phyloP scores from a whole-genome alignment of 1,284 basidiomycete species.

The Cryptococcus sp. region DNA sequence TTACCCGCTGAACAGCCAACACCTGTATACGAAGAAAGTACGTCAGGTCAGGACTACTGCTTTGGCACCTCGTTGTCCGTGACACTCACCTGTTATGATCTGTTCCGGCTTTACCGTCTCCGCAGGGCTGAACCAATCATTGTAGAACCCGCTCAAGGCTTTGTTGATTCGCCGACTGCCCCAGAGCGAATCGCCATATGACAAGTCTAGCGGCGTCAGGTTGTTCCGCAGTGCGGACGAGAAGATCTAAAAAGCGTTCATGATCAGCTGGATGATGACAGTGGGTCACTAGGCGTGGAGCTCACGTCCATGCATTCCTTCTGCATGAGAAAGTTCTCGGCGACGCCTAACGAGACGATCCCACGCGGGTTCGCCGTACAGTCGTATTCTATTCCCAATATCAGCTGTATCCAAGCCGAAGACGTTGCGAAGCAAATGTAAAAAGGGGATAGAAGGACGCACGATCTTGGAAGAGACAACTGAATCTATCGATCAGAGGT shows the following conservation, averaged over 20 bases:
- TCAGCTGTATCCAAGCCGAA: too few species aligned
- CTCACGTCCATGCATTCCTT: slow-evolving; percentile 44
- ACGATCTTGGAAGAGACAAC: slow-evolving; percentile 51
- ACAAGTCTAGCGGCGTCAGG: slow-evolving; percentile 39
- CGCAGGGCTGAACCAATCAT: slow-evolving; percentile 43
- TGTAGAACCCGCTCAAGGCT: slow-evolving; percentile 45
- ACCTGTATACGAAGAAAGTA: slow-evolving; percentile 12
- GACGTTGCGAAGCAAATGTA: neutral
- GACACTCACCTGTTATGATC: slow-evolving; percentile 39
- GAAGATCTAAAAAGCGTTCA: slow-evolving; percentile 36
- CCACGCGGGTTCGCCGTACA: slow-evolving; percentile 48
- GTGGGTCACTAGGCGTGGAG: neutral
- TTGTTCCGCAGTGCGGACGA: slow-evolving; percentile 39
- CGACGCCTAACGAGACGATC: slow-evolving; percentile 55
- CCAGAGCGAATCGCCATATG: slow-evolving; percentile 51
- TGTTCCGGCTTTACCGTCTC: slow-evolving; percentile 41
- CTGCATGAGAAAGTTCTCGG: slow-evolving; percentile 54
- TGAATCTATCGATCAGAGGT: slow-evolving; percentile 50
- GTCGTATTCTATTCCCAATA: slow-evolving; percentile 38
- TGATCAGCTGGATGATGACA: neutral
- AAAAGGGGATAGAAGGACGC: slow-evolving; percentile 11
- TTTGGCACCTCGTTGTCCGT: too few species aligned
- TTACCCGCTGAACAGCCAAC: slow-evolving; percentile 46
- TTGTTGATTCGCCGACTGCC: slow-evolving; percentile 46
- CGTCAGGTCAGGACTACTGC: too few species aligned